phyloP scores from a whole-genome alignment of 2,329 filamentous ascomycete genomes.

The Fusarium sp. region DNA sequence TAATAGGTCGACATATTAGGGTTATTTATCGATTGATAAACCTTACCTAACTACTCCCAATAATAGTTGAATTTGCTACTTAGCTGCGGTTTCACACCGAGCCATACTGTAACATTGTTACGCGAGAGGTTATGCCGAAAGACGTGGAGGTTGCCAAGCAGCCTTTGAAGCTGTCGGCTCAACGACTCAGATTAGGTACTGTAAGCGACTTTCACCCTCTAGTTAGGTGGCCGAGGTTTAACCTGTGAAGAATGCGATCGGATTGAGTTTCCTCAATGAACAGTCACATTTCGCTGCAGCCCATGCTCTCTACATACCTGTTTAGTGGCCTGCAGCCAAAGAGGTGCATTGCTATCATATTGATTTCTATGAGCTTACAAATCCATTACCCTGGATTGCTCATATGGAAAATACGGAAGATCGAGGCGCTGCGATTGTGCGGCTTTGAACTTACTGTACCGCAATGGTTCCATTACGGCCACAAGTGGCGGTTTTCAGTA shows the following conservation, averaged over 20 bases:
- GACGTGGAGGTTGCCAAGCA: not conserved
- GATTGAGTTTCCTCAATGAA: not conserved
- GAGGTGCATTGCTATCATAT: not conserved
- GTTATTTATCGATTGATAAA: not conserved
- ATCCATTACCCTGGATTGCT: not conserved
- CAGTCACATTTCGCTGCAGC: not conserved
- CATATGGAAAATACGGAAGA: not conserved
- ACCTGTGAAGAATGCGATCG: not conserved
- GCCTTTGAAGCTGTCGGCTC: not conserved
- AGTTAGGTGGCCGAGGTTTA: not conserved
- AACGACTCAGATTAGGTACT: not conserved
- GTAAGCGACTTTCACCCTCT: not conserved
- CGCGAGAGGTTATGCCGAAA: not conserved
- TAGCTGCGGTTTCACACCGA: not conserved
- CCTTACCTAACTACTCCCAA: not conserved
- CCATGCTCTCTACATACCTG: not conserved
- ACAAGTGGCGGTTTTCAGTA: not conserved
- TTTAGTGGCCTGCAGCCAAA: not conserved
- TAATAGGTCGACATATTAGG: not conserved
- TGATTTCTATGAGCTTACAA: not conserved
- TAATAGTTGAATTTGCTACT: not conserved
- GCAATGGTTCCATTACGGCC: not conserved
- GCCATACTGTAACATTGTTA: not conserved
- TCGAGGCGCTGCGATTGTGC: not conserved
- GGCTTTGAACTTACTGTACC: not conserved